Evolutionary conservation across 2,329 filamentous ascomycete species (phyloP), one percentile per base, ranked within the genome.

Genomic region (Penicillium psychrosexuale): DNA sequence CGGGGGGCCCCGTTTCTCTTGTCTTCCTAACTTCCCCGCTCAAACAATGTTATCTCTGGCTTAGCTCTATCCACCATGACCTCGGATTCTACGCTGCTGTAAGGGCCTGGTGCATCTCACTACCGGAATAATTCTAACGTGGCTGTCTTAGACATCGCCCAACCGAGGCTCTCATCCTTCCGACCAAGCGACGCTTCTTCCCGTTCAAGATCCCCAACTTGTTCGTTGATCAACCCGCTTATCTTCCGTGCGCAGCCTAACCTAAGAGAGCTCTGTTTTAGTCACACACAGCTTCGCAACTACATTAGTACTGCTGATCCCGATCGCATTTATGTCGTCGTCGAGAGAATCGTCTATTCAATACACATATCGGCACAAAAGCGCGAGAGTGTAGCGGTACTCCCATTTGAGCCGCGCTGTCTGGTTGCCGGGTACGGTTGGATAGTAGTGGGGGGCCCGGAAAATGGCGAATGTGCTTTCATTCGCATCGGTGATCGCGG

Each of bases 351-450:
- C 84, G 87, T 91, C 48, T 87, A 88, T 66, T 82, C 83, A 34
- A 82, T 93, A 53, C 83, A 92, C 66, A 85, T 87, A 55, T 82
- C 75, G 56, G 86, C 83, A 62, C 84, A 80, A 71, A 88, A 86
- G 79, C 86, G 84, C 76, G 89, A 88, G 75, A 87, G 83, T 58
- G 84, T 90, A 71, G 90, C 84, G 49, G 78, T 85, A 30, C 79
- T 92, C 62, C 85, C 80, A 62, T 94, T 86, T 47, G 80, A 84
- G 55, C 82, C 92, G n/a, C 84, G 90, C 75, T 97, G 93, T 72
- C 83, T 97, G 7, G 88, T 90, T n/a, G 89, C 90, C 8, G 87
- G 86, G 50, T 84, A 89, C 66, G 91, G 91, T 49, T 97, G 90
- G 88, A 82, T 97, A 36, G 96, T 90, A 66, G 90, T 92, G 44